Base-by-base conservation (phyloP, 192 early-diverging fungal genomes). In the Backusella morwellensis region DNA sequence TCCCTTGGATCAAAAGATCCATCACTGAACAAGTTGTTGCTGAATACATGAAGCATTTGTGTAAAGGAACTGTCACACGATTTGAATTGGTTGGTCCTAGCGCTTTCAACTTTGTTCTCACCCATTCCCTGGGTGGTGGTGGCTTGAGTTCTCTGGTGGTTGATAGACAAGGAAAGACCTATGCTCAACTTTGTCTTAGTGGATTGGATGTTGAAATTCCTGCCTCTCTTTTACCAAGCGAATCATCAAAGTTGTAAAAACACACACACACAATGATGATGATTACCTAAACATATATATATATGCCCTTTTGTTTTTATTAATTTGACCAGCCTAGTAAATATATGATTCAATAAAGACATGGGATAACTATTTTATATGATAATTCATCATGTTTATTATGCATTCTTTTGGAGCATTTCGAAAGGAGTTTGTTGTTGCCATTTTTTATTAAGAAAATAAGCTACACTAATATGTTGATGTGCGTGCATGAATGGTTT, bases 111-210 rank as follows among this genome's bases (percentile, higher is more conserved):
- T 92, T 92, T 86, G 89, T 92, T 7, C 70, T 89, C 21, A 92
- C 90, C 11, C 87, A 83, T 42, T 83, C 87, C 35, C 67, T 92
- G 34, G 89, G 89, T 26, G 90, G 90, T 6, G 90, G 90, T 59
- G 90, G 90, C 4, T 75, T 92, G 32, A 85, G 87, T 54, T 90
- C 89, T 1, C 42, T 92, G 72, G 78, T 85, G 32, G 77, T 91
- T 73, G 90, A 92, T 85, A 82, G 86, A 42, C 90, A 92, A 70
- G 90, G 90, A 70, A 92, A 92, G 74, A 91, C 90, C 9, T 92
- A 86, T 80, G 90, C 87, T 19, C 90, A 92, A 77, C 85, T 90
- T 82, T 74, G 90, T 23, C 71, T 92, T 5, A 84, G 82, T 50
- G 80, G 77, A 0, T 66, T 85, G 56, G 87, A 85, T 47, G 78